Conservation (phyloP, 2,329 filamentous ascomycete species). For the Ophiosphaerella herpotricha region DNA sequence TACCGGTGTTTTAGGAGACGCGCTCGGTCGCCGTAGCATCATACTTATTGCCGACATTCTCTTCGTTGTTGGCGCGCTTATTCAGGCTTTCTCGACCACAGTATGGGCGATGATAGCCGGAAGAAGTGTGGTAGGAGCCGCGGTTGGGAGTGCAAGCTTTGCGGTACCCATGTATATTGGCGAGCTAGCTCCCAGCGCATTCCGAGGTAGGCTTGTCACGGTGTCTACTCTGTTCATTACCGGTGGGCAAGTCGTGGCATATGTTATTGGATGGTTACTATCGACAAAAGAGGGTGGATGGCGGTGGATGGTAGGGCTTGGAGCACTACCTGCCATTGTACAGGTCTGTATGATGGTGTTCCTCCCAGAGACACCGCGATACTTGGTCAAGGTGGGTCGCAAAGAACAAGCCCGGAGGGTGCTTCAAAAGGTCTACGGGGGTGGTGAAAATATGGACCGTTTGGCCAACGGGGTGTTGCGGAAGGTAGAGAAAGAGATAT, state of each 20-base stretch:
- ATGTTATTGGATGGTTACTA: conserved; percentile 79
- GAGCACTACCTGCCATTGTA: conserved; percentile 73
- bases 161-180: conserved; percentile 80
- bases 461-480: conserved; percentile 66
- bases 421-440: conserved; percentile 66
- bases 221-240: conserved; percentile 84
- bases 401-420: conserved; percentile 67
- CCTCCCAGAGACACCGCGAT: conserved; percentile 88
- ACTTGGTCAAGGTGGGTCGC: conserved; percentile 74
- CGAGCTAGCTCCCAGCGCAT: conserved; percentile 77
- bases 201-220: conserved; percentile 80
- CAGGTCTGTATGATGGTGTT: conserved; percentile 71
- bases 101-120: conserved; percentile 70
- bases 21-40: conserved; percentile 78
- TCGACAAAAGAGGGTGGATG: conserved; percentile 65
- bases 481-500: conserved; percentile 74
- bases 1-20: conserved; percentile 66
- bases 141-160: conserved; percentile 77
- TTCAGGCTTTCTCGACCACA: conserved; percentile 64
- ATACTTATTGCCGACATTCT: conserved; percentile 69
- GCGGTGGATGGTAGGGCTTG: conserved; percentile 91
- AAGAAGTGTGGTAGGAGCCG: conserved; percentile 70
- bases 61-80: conserved; percentile 69
- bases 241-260: conserved; percentile 85
- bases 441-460: conserved; percentile 30